Base-by-base conservation (phyloP, 495 filamentous ascomycete species). In the Penicillium robsamsonii region DNA sequence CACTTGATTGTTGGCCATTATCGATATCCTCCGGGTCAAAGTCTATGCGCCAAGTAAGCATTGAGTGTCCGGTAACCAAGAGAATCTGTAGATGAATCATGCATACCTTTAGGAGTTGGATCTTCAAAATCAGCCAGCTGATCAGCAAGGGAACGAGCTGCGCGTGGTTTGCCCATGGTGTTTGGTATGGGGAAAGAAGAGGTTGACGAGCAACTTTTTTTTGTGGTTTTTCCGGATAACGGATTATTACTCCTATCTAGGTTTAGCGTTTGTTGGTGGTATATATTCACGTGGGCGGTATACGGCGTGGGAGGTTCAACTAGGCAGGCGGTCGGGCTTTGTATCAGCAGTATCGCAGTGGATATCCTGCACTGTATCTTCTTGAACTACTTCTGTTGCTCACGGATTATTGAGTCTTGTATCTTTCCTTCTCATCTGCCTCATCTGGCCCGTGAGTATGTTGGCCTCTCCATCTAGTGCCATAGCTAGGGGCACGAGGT, bases 11-110 rank as follows among this genome's bases (percentile, higher is more conserved):
- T 12, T 66, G 78, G 10, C 73, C 75, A 31, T 69, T 78, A 17
- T 80, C 83, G 47, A 86, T 80, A 61, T 87, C 86, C 76, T 97
- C 93, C 1, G 91, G 91, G 67, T 98, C 93, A 65, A 89, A 88
- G 67, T 98, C 93, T 96, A 63, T 22, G 44, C 50, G 38, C 18
- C 42, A 35, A 37, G 45, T 65, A n/a, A 65, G 52, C 25, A 48
- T 44, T 38, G 29, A 51, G 56, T 22, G 50, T 46, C 22, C 31
- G n/a, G 45, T 11, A 24, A 31, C 12, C 40, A 29, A 48, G 35
- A 38, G 30, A 25, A 55, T 35, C 17, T 20, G 5, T 12, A 18
- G 43, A 38, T 33, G 22, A 8, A 33, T 38, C 6, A 38, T 17
- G 58, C 61, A 29, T 70, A 88, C 86, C 85, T 70, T 78, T 82